Conservation (phyloP, 2,329 filamentous ascomycete genomes). For the Harringtonia aguacate region DNA sequence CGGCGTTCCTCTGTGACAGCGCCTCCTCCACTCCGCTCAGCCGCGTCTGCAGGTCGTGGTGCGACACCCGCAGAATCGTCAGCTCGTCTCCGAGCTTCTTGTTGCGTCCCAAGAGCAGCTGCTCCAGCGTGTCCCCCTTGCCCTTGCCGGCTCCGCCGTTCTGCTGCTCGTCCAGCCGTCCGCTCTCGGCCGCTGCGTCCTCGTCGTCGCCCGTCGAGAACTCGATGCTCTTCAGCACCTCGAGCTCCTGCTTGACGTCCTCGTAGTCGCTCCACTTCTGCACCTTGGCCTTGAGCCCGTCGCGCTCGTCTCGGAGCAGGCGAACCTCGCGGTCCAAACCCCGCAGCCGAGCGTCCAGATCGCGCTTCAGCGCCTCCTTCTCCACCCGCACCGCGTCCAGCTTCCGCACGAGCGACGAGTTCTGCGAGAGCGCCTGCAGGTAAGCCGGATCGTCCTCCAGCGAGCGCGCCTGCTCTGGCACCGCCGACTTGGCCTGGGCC, state of each 20-base stretch:
- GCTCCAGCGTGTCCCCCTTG: constrained; percentile 76
- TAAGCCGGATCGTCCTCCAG: constrained; percentile 86
- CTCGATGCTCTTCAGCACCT: constrained; percentile 95
- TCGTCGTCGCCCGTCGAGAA: constrained; percentile 87
- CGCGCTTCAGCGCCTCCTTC: constrained; percentile 67
- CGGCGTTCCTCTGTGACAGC: constrained; percentile 69
- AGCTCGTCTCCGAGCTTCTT: constrained; percentile 94
- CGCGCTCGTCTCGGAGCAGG: constrained; percentile 68
- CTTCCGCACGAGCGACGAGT: constrained; percentile 81
- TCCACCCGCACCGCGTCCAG: constrained; percentile 77
- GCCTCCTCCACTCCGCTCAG: constrained; percentile 76
- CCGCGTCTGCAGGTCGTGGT: constrained; percentile 78
- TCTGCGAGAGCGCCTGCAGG: constrained; percentile 82
- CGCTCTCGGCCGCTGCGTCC: constrained; percentile 33
- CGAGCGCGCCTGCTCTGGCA: constrained; percentile 48
- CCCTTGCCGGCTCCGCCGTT: constrained; percentile 40
- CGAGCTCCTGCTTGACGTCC: constrained; percentile 88
- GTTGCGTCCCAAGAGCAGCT: constrained; percentile 82
- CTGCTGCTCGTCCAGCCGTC: constrained; percentile 24
- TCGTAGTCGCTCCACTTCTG: constrained; percentile 92
- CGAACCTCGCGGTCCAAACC: constrained; percentile 69
- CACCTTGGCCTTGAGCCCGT: constrained; percentile 68
- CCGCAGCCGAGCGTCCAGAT: constrained; percentile 64
- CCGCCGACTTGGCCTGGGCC: constrained; percentile 73
- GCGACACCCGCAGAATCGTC: constrained; percentile 83